A percentile compares a stretch with the other conserved stretches of the same genome.
These are phyloP conservation scores for Pichia californica DNA, from an alignment of 805 yeast genomes.

Conservation along the genomic window DNA sequence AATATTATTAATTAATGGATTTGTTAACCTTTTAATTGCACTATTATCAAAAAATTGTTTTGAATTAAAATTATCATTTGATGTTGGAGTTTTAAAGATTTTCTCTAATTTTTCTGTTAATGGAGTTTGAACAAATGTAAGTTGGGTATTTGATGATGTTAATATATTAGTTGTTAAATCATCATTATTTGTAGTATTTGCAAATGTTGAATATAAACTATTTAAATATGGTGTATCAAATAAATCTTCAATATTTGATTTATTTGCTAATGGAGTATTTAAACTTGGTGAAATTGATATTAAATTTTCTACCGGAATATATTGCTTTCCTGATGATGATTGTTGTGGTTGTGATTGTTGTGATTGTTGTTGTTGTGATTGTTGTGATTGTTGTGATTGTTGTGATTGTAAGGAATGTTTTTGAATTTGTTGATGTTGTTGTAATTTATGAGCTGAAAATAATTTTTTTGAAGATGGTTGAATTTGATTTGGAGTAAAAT, in stretches of 20 bases:
- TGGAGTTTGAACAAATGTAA: background rate
- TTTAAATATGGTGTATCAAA: constrained; percentile 15
- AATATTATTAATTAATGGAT: background rate
- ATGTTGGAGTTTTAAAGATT: constrained; percentile 5
- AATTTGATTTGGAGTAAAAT: constrained; percentile 5
- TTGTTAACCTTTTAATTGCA: constrained; percentile 9
- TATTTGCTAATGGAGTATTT: constrained; percentile 7
- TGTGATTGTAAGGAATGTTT: background rate
- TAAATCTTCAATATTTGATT: constrained; percentile 6
- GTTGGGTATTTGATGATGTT: background rate
- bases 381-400: background rate
- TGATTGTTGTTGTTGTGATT: background rate
- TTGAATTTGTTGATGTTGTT: background rate
- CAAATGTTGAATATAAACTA: constrained; percentile 7
- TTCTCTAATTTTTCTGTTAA: background rate
- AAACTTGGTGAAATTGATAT: constrained; percentile 3
- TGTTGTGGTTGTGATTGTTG: too few relatives aligned
- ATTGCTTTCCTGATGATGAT: background rate
- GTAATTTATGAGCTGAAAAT: background rate
- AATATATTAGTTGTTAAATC: background rate
- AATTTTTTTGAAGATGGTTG: background rate
- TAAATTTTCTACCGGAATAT: background rate
- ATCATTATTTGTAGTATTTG: constrained; percentile 1
- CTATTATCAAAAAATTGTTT: background rate
- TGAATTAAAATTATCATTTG: constrained; percentile 4